A percentile compares a stretch with the other conserved stretches of the same genome.
phyloP scores from a whole-genome alignment of 768 basidiomycete genomes.

The Tricholoma sp. region DNA sequence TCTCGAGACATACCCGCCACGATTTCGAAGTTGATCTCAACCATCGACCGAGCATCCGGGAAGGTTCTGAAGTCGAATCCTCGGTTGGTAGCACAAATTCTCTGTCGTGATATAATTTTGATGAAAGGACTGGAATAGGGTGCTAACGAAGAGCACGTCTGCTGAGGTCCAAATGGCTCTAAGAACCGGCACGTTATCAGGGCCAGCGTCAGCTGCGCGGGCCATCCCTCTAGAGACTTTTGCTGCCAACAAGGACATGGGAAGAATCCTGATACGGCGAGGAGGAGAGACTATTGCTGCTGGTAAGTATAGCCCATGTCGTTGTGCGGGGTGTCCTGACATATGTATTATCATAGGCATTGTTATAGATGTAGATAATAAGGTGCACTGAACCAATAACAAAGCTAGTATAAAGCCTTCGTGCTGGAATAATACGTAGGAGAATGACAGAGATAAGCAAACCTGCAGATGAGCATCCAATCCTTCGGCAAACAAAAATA shows the following conservation, averaged over 20 bases:
- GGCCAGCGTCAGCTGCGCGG: conserved; percentile 37
- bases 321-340: not conserved
- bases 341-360: not conserved
- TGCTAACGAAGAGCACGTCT: conserved; percentile 78
- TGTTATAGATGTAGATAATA: not conserved
- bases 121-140: conserved; percentile 38
- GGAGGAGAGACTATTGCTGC: conserved; percentile 94
- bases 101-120: not conserved
- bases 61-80: conserved; percentile 73
- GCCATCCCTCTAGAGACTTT: conserved; percentile 88
- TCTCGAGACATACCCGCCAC: conserved; percentile 90
- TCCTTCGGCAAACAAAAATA: too few species aligned
- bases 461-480: too few species aligned
- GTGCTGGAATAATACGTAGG: not conserved
- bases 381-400: not conserved
- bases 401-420: not conserved
- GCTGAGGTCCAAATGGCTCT: conserved; percentile 84
- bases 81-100: conserved; percentile 44
- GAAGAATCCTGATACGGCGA: conserved; percentile 79
- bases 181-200: conserved; percentile 49
- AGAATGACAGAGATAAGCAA: not conserved
- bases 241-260: conserved; percentile 91
- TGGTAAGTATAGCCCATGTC: conserved; percentile 40
- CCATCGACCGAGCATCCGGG: conserved; percentile 75
- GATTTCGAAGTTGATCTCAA: conserved; percentile 73